phyloP scores from a whole-genome alignment of 192 early-diverging fungal species.

The Cladochytrium replicatum region DNA sequence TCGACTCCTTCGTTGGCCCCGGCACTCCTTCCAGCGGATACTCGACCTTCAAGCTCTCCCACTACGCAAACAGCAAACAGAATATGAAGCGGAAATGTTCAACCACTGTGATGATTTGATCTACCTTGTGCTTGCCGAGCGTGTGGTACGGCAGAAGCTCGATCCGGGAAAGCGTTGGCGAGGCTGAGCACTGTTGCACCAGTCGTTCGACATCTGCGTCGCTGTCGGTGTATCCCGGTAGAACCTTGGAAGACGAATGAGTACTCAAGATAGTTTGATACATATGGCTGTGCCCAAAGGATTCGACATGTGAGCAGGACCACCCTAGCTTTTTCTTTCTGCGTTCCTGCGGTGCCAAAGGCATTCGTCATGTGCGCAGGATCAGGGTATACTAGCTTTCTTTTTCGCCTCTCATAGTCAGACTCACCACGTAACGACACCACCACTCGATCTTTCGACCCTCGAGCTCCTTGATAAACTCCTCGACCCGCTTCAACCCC shows the following conservation, averaged over 20 bases:
- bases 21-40: slow-evolving; percentile 7
- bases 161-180: slow-evolving; percentile 4
- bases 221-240: slow-evolving; percentile 10
- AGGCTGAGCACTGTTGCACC: slow-evolving; percentile 9
- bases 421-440: slow-evolving; percentile 14
- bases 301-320: too few relatives aligned
- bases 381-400: too few relatives aligned
- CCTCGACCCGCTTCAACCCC: not conserved
- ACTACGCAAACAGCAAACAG: not conserved
- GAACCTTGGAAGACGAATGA: not conserved
- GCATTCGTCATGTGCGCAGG: too few relatives aligned
- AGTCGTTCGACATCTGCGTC: slow-evolving; percentile 14
- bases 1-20: slow-evolving; percentile 1
- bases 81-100: not conserved
- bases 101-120: not conserved
- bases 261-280: not conserved
- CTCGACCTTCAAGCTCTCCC: slow-evolving; percentile 8
- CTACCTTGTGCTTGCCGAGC: slow-evolving; percentile 10
- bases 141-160: slow-evolving; percentile 15
- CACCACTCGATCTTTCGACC: slow-evolving; percentile 14
- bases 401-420: not conserved
- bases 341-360: too few relatives aligned
- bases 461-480: slow-evolving; percentile 14
- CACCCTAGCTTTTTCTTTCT: too few relatives aligned
- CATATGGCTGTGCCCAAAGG: too few relatives aligned